Evolutionary conservation across 225 moss, liverwort and hornwort species (phyloP).

Genomic region (Rhytidiadelphus loreus): DNA sequence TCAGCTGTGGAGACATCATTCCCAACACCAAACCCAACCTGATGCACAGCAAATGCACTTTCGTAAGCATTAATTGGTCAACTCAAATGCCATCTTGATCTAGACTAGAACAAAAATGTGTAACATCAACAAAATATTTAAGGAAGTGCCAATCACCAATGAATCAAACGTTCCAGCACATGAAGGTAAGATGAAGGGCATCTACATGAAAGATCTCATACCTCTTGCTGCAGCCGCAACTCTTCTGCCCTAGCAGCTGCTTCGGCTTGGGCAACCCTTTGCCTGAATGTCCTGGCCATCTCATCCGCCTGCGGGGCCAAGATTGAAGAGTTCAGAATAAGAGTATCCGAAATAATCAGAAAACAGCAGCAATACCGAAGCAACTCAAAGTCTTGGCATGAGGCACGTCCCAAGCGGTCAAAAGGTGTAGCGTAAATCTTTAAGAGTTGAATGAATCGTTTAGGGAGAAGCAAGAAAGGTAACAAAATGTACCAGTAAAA

Average conservation of each 20-base stretch:
- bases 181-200: not conserved
- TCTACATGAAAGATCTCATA: not conserved
- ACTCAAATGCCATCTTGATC: not conserved
- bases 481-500: not conserved
- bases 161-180: not conserved
- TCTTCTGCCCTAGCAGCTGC: conserved; percentile 96
- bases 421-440: not conserved
- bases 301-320: conserved; percentile 53
- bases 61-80: not conserved
- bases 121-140: not conserved
- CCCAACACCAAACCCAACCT: conserved; percentile 57
- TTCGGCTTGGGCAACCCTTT: conserved; percentile 97
- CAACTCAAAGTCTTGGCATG: not conserved
- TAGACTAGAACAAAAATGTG: not conserved
- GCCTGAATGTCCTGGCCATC: conserved; percentile 94
- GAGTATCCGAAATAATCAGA: not conserved
- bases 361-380: not conserved
- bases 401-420: not conserved
- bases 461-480: not conserved
- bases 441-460: not conserved
- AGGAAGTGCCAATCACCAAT: not conserved
- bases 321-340: not conserved
- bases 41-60: not conserved
- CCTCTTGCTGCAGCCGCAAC: conserved; percentile 75
- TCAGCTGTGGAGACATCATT: conserved; percentile 43